These are phyloP conservation scores for Penicillium decumbens DNA, from an alignment of 2,329 filamentous ascomycete species.

Conservation along the genomic window DNA sequence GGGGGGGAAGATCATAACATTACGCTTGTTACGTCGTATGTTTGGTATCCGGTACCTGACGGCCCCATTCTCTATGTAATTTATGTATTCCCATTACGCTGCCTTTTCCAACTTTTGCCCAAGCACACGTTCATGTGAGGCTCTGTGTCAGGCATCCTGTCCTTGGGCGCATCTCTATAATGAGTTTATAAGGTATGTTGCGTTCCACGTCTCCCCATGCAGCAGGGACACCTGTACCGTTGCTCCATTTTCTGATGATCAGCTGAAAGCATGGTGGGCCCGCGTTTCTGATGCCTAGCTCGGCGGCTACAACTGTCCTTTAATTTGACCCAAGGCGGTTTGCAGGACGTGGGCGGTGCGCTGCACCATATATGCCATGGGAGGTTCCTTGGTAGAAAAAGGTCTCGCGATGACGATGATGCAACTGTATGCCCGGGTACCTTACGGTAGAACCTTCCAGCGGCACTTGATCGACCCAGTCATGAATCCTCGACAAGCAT, in stretches of 20 bases:
- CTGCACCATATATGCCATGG: background rate
- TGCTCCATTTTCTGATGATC: background rate
- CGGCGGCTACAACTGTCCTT: background rate
- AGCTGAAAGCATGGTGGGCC: slow-evolving; percentile 5
- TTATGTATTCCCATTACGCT: background rate
- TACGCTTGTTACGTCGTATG: slow-evolving; percentile 1
- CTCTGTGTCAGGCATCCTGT: background rate
- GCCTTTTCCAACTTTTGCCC: background rate
- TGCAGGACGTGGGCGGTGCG: background rate
- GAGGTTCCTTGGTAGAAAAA: background rate
- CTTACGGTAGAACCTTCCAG: slow-evolving; percentile 17
- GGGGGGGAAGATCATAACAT: slow-evolving; percentile 11
- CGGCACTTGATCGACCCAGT: slow-evolving; percentile 3
- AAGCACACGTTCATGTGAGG: background rate
- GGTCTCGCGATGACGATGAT: slow-evolving; percentile 16
- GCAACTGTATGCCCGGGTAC: slow-evolving; percentile 5
- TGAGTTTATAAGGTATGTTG: background rate
- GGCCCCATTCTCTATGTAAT: background rate
- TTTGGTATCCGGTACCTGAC: background rate
- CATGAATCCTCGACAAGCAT: no score
- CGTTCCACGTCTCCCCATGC: background rate
- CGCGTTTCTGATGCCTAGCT: background rate
- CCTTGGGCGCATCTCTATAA: background rate
- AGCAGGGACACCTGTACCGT: background rate
- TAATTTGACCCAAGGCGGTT: background rate